Conservation (phyloP, 768 basidiomycete genomes). For the Chalciporus piperatus region DNA sequence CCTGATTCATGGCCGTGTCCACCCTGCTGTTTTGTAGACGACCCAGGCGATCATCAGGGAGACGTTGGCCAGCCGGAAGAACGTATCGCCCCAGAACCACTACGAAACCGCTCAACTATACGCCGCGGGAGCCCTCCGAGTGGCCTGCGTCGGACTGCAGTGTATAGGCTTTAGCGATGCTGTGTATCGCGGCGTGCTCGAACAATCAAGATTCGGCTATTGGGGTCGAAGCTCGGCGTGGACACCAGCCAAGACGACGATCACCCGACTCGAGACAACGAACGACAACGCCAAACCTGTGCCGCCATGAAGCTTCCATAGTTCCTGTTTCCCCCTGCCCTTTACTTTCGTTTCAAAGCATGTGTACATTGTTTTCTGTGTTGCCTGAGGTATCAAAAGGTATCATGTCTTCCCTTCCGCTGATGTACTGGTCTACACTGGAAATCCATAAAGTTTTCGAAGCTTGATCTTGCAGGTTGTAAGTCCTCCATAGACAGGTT, state of each 20-base stretch:
- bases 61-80: slow-evolving; percentile 67
- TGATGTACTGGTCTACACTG: not conserved
- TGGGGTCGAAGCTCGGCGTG: slow-evolving; percentile 24
- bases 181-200: slow-evolving; percentile 63
- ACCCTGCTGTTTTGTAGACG: slow-evolving; percentile 42
- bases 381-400: not conserved
- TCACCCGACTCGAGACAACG: slow-evolving; percentile 9
- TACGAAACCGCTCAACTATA: slow-evolving; percentile 77
- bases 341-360: not conserved
- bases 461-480: too few relatives aligned
- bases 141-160: slow-evolving; percentile 71
- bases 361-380: slow-evolving; percentile 5
- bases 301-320: slow-evolving; percentile 3
- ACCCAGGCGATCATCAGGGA: slow-evolving; percentile 67
- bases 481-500: not conserved
- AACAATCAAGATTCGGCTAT: slow-evolving; percentile 46
- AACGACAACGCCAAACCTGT: slow-evolving; percentile 10
- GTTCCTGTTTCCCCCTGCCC: not conserved
- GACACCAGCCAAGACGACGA: slow-evolving; percentile 8
- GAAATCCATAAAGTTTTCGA: not conserved
- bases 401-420: not conserved
- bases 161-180: slow-evolving; percentile 73
- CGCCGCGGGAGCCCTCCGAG: slow-evolving; percentile 65
- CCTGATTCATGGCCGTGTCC: not conserved
- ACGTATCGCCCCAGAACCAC: slow-evolving; percentile 71